Conservation (phyloP, 23 red algal species). For the Agarophyton chilense region DNA sequence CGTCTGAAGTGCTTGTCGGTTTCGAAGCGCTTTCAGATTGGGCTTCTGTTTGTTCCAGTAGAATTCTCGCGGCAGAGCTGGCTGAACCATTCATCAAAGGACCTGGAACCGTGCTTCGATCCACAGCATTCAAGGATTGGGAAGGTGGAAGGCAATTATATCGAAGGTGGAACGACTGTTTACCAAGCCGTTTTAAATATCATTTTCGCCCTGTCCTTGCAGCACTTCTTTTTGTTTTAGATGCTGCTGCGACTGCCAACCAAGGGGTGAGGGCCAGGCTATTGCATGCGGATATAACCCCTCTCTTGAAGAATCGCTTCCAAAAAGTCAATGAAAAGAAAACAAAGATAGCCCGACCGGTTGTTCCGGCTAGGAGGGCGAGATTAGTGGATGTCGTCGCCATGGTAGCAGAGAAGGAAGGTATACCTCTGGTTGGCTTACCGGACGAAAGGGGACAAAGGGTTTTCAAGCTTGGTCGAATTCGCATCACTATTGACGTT, state of each 20-base stretch:
- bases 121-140: conserved; percentile 40
- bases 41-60: conserved; percentile 28
- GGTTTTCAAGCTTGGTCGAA: conserved; percentile 21
- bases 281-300: conserved; percentile 2
- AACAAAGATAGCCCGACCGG: neutral
- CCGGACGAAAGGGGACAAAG: conserved; percentile 25
- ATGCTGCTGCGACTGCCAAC: conserved; percentile 17
- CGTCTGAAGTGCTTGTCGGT: neutral
- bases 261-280: neutral
- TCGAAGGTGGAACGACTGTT: conserved; percentile 17
- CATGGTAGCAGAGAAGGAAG: conserved; percentile 52
- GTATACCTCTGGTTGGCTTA: conserved; percentile 24
- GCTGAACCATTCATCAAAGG: conserved; percentile 32
- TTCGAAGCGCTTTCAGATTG: conserved; percentile 15
- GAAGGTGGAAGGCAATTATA: neutral
- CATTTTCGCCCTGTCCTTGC: conserved; percentile 34
- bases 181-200: conserved; percentile 11
- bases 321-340: conserved; percentile 5
- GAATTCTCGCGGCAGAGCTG: conserved; percentile 31
- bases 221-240: conserved; percentile 55
- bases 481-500: conserved; percentile 34
- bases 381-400: conserved; percentile 29
- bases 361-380: conserved; percentile 6
- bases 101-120: neutral
- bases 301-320: conserved; percentile 50